These are phyloP conservation scores for Ogataea ramenticola DNA, from an alignment of 805 yeast genomes.

Conservation along the genomic window DNA sequence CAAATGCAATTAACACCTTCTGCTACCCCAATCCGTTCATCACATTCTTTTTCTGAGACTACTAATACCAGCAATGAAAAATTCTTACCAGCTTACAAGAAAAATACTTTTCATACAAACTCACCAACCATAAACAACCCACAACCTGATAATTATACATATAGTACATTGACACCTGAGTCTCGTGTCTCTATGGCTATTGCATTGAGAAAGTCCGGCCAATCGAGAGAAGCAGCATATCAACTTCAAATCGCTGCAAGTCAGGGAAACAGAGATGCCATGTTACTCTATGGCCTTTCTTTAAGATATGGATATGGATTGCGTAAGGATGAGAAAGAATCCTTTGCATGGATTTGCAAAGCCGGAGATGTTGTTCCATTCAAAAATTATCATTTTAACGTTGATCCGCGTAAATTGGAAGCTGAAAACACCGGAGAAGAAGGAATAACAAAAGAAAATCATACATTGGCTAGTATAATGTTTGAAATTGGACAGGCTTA, in stretches of 20 bases:
- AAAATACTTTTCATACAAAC: no score
- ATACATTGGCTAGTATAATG: slow-evolving; percentile 38
- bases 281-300: slow-evolving; percentile 62
- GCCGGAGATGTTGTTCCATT: slow-evolving; percentile 34
- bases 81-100: no score
- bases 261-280: slow-evolving; percentile 57
- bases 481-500: slow-evolving; percentile 57
- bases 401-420: slow-evolving; percentile 31
- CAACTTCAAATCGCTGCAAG: slow-evolving; percentile 60
- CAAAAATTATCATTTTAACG: slow-evolving; percentile 12
- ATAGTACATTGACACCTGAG: slow-evolving; percentile 16
- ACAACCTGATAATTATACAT: no score
- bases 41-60: no score
- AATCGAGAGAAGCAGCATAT: slow-evolving; percentile 60
- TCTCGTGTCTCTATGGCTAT: slow-evolving; percentile 37
- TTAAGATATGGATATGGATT: slow-evolving; percentile 66
- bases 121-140: no score
- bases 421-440: slow-evolving; percentile 17
- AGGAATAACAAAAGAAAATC: slow-evolving; percentile 26
- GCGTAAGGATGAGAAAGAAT: slow-evolving; percentile 42
- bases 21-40: no score
- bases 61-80: no score
- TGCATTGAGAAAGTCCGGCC: slow-evolving; percentile 47
- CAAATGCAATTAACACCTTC: no score
- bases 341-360: slow-evolving; percentile 53